A percentile compares a stretch with the other conserved stretches of the same genome.
Conservation (phyloP, 257 asterid species). For the Solanum ossicruentum region DNA sequence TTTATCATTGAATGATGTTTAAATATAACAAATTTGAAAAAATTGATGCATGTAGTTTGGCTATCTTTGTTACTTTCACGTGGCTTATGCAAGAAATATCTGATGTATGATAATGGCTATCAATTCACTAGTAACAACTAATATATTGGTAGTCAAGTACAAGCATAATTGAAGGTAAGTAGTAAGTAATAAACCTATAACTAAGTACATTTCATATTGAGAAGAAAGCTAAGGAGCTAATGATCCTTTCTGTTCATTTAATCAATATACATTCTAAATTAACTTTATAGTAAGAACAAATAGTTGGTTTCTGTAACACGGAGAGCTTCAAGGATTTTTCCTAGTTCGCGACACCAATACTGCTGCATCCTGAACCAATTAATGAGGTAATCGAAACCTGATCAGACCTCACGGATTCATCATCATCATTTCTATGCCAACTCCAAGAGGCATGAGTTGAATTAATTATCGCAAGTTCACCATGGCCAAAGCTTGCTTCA, state of each 20-base stretch:
- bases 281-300: neutral
- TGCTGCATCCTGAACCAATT: conserved; percentile 38
- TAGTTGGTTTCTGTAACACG: neutral
- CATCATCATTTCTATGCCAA: conserved; percentile 90
- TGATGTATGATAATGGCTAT: neutral
- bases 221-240: neutral
- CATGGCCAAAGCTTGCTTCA: conserved; percentile 97
- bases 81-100: neutral
- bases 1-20: neutral
- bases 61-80: neutral
- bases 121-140: neutral
- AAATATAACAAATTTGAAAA: neutral
- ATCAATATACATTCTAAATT: neutral
- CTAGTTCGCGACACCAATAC: conserved; percentile 5
- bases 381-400: conserved; percentile 58
- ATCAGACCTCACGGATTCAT: conserved; percentile 68
- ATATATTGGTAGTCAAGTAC: neutral
- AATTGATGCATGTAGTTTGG: neutral
- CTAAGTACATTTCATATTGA: neutral
- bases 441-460: conserved; percentile 86
- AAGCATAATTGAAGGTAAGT: neutral
- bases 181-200: neutral
- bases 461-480: conserved; percentile 59
- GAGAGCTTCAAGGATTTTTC: neutral
- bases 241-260: neutral